Evolutionary conservation across 257 asterid species (phyloP).

Genomic region (Nicotiana sylvestris): DNA sequence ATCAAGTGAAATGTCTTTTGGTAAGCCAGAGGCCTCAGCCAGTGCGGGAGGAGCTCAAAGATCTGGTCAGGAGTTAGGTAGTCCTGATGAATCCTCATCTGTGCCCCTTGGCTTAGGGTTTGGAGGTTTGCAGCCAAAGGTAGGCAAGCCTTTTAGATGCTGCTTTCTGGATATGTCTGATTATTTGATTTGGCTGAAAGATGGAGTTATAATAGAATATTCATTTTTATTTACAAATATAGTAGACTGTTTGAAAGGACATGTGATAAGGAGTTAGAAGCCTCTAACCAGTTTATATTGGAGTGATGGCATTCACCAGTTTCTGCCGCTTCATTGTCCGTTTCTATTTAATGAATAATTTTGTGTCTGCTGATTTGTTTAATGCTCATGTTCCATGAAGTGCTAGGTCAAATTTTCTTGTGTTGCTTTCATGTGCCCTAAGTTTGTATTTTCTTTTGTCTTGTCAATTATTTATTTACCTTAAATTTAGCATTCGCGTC

Average conservation of each 20-base stretch:
- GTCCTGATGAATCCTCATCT: slow-evolving; percentile 36
- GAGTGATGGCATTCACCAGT: background rate
- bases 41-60: slow-evolving; percentile 29
- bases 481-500: background rate
- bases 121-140: slow-evolving; percentile 81
- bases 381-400: background rate
- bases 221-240: background rate
- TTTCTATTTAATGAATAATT: background rate
- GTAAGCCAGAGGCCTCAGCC: background rate
- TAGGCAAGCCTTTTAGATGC: slow-evolving; percentile 15
- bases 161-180: background rate
- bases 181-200: slow-evolving; percentile 7
- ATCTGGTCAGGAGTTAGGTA: slow-evolving; percentile 31
- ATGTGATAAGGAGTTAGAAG: background rate
- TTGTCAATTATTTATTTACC: background rate
- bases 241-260: background rate
- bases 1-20: slow-evolving; percentile 11
- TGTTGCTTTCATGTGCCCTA: background rate
- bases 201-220: background rate
- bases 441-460: background rate
- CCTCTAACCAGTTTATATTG: background rate
- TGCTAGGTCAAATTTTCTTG: background rate
- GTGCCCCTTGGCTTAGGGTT: slow-evolving; percentile 83
- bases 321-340: background rate
- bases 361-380: background rate